Evolutionary conservation across 176 grass and related monocot genomes (phyloP).

Genomic region (Thalia dealbata): DNA sequence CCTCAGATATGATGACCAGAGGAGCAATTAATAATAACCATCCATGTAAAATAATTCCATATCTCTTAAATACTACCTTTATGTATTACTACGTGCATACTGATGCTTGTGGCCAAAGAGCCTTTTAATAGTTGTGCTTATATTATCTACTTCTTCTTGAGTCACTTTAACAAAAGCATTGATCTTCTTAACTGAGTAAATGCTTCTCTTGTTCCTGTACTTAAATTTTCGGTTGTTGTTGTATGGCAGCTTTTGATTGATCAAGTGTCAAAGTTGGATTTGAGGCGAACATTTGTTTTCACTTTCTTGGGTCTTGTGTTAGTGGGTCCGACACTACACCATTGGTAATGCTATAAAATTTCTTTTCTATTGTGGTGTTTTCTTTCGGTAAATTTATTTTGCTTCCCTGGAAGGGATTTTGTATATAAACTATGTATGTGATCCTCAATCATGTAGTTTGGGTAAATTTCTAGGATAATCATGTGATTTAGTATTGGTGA

Average conservation of each 20-base stretch:
- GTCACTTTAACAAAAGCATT: not conserved
- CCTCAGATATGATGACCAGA: not conserved
- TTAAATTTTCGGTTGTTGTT: not conserved
- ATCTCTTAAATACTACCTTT: not conserved
- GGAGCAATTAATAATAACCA: not conserved
- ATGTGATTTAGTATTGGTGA: not conserved
- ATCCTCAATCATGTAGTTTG: not conserved
- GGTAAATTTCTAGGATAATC: not conserved
- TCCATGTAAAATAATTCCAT: not conserved
- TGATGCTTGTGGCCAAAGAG: too few relatives aligned
- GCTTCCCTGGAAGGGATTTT: not conserved
- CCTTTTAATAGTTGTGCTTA: too few relatives aligned
- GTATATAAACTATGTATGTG: not conserved
- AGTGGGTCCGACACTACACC: slow-evolving; percentile 64
- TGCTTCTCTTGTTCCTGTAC: not conserved
- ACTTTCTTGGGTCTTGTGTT: slow-evolving; percentile 69
- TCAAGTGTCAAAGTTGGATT: slow-evolving; percentile 49
- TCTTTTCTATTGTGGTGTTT: not conserved
- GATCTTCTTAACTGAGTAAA: not conserved
- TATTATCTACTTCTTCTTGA: not conserved
- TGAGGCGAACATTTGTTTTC: slow-evolving; percentile 77
- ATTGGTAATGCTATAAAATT: slow-evolving; percentile 47
- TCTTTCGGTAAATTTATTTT: not conserved
- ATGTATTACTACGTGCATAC: too few relatives aligned
- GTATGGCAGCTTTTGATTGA: slow-evolving; percentile 27